A percentile compares a stretch with the other conserved stretches of the same genome.
Conservation (phyloP, 129 eudicot genomes). For the Saposhnikovia divaricata region DNA sequence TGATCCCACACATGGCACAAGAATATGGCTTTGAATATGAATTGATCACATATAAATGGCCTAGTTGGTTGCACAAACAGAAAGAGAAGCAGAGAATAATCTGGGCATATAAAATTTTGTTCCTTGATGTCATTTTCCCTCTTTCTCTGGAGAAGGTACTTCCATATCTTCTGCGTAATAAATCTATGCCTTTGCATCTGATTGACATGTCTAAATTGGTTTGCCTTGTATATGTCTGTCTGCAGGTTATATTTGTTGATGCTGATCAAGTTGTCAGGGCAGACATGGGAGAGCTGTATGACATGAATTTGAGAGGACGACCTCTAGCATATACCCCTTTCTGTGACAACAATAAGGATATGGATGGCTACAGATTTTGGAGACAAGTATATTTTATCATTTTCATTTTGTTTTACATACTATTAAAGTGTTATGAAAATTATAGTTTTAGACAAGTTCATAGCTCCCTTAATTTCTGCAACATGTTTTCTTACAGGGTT, state of each 20-base stretch:
- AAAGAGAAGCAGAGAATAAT: constrained; percentile 90
- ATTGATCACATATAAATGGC: constrained; percentile 93
- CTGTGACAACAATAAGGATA: constrained; percentile 88
- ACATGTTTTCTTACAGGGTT: constrained; percentile 46
- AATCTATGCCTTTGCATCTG: not conserved
- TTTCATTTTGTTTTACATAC: not conserved
- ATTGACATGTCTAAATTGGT: not conserved
- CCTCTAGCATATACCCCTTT: constrained; percentile 96
- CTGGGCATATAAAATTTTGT: constrained; percentile 94
- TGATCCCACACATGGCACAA: constrained; percentile 91
- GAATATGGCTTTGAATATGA: constrained; percentile 95
- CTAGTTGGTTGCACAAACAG: constrained; percentile 97
- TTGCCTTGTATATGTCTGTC: not conserved
- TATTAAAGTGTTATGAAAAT: not conserved
- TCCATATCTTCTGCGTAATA: not conserved
- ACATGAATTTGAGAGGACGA: constrained; percentile 89
- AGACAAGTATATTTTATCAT: constrained; percentile 53
- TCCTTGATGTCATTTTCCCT: constrained; percentile 98
- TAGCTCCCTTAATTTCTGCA: not conserved
- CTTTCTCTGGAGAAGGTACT: constrained; percentile 89
- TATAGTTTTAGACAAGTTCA: not conserved
- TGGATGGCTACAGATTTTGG: constrained; percentile 98
- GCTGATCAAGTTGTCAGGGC: constrained; percentile 96
- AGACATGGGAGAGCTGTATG: constrained; percentile 98
- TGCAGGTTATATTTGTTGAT: constrained; percentile 96